Evolutionary conservation across 1,139 yeast species (phyloP).

Genomic region (Suhomyces bokatorum): DNA sequence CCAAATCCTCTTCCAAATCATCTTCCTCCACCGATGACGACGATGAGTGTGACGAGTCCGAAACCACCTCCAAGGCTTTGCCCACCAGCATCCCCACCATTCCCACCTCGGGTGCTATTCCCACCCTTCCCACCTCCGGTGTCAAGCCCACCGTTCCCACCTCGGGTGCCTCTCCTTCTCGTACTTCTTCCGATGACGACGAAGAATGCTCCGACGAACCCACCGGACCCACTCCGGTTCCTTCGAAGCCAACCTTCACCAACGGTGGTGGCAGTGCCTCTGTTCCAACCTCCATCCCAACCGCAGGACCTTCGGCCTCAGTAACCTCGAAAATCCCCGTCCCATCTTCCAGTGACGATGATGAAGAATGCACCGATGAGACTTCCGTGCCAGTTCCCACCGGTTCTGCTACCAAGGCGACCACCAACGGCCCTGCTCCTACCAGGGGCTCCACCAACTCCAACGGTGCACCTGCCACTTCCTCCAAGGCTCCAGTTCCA

Average conservation of each 20-base stretch:
- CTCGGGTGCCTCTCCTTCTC: slow-evolving; percentile 1
- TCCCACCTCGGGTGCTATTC: neutral
- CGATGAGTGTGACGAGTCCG: too few species aligned
- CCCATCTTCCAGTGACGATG: slow-evolving; percentile 6
- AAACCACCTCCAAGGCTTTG: too few species aligned
- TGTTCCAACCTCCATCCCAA: slow-evolving; percentile 1
- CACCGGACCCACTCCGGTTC: neutral
- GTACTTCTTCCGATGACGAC: slow-evolving; percentile 11
- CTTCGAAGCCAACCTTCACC: neutral
- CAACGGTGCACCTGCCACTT: neutral
- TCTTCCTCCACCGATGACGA: too few species aligned
- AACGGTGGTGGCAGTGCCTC: neutral
- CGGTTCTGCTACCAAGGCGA: neutral
- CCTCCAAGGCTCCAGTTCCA: slow-evolving; percentile 1
- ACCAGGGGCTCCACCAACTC: neutral
- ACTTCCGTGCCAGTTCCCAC: neutral
- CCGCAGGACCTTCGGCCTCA: slow-evolving; percentile 4
- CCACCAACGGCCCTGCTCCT: neutral
- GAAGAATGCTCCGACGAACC: slow-evolving; percentile 12
- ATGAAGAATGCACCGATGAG: slow-evolving; percentile 9
- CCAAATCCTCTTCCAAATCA: too few species aligned
- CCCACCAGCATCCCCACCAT: too few species aligned
- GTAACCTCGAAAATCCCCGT: slow-evolving; percentile 5
- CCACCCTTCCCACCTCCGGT: neutral
- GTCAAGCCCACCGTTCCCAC: neutral